These are phyloP conservation scores for Santalum album DNA, from an alignment of 164 flowering plant species.

Conservation along the genomic window DNA sequence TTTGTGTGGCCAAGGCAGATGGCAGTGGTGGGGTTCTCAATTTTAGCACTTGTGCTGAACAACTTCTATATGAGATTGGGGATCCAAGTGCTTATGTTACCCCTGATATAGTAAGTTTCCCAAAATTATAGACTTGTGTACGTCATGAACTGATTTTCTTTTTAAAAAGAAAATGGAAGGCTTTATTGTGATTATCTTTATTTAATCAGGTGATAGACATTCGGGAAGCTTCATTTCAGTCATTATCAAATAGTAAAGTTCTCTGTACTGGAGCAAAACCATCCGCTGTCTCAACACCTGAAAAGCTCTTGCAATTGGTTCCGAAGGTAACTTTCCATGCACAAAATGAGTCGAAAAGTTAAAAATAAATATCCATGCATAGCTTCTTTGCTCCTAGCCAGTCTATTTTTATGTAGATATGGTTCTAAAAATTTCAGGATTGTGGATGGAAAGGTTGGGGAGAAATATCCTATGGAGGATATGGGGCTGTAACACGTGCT, in stretches of 20 bases:
- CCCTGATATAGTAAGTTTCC: constrained; percentile 75
- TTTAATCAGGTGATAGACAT: constrained; percentile 60
- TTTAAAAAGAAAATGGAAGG: not conserved
- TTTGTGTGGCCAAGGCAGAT: constrained; percentile 69
- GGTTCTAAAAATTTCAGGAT: constrained; percentile 33
- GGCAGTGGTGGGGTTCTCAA: constrained; percentile 74
- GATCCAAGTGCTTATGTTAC: constrained; percentile 85
- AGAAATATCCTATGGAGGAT: constrained; percentile 94
- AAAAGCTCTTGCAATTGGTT: constrained; percentile 64
- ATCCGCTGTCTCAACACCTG: constrained; percentile 37
- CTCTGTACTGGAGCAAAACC: constrained; percentile 73
- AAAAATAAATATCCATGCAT: not conserved
- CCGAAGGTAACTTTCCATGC: constrained; percentile 50
- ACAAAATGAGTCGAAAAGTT: not conserved
- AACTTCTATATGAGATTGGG: constrained; percentile 93
- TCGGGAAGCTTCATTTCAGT: constrained; percentile 56
- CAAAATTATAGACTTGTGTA: not conserved
- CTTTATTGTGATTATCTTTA: not conserved
- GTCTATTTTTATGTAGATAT: not conserved
- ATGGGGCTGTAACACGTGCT: constrained; percentile 64
- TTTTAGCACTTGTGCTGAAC: constrained; percentile 80
- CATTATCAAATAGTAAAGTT: constrained; percentile 56
- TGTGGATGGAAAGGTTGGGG: constrained; percentile 99
- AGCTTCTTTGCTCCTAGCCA: not conserved
- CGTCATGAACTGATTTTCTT: not conserved